Evolutionary conservation across 257 asterid genomes (phyloP).

Genomic region (Solanum virginianum): DNA sequence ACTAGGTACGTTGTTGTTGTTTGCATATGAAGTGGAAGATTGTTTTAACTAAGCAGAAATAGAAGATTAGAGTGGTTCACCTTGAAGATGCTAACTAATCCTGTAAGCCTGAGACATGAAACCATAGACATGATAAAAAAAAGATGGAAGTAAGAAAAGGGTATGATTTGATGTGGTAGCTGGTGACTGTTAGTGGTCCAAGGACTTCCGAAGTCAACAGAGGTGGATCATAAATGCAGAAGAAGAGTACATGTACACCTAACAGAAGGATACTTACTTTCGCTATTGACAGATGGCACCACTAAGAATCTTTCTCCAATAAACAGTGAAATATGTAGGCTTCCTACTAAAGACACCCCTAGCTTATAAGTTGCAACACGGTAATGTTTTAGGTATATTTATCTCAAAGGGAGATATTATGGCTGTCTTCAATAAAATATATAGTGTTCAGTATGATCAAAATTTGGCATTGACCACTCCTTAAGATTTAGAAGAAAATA

Average conservation of each 20-base stretch:
- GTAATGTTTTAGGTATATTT: neutral
- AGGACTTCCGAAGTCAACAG: neutral
- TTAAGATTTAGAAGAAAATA: neutral
- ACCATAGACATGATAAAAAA: neutral
- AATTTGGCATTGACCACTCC: neutral
- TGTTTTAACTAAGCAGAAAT: neutral
- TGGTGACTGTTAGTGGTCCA: neutral
- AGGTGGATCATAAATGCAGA: neutral
- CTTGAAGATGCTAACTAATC: neutral
- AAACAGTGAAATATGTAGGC: neutral
- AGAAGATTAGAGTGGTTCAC: neutral
- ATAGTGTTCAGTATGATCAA: neutral
- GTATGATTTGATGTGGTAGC: neutral
- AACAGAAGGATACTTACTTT: neutral
- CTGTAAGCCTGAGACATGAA: neutral
- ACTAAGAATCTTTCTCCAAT: neutral
- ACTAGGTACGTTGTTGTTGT: no score
- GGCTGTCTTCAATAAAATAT: neutral
- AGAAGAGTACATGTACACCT: neutral
- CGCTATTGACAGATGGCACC: neutral
- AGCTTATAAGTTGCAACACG: neutral
- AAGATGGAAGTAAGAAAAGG: neutral
- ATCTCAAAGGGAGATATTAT: neutral
- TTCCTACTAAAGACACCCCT: neutral
- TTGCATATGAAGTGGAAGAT: neutral